These are phyloP conservation scores for Talaromyces sp. DNA, from an alignment of 2,329 filamentous ascomycete species.

Conservation along the genomic window DNA sequence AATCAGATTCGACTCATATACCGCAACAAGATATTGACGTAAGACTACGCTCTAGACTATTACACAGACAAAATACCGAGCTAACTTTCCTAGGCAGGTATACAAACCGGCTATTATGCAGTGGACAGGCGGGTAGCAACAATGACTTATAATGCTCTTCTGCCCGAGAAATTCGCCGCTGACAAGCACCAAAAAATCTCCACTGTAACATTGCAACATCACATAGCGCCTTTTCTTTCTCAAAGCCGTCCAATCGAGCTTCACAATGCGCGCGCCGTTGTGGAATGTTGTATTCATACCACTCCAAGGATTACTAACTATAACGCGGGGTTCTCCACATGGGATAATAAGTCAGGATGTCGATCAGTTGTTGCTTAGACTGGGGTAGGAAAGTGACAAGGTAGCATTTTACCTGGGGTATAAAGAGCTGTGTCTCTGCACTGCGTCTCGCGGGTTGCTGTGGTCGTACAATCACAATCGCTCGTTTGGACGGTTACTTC, in stretches of 20 bases:
- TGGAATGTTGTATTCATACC: conserved; percentile 9
- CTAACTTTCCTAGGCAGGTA: neutral
- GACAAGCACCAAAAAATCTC: neutral
- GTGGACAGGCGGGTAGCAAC: neutral
- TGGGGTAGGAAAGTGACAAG: neutral
- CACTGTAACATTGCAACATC: neutral
- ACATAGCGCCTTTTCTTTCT: neutral
- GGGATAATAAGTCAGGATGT: neutral
- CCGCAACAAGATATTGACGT: too few species aligned
- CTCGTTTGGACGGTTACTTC: neutral
- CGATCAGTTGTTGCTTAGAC: neutral
- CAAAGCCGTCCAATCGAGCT: neutral
- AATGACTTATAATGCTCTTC: neutral
- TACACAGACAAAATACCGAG: neutral
- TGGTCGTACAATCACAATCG: neutral
- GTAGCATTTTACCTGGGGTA: neutral
- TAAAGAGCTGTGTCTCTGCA: neutral
- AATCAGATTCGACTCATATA: too few species aligned
- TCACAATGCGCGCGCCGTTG: neutral
- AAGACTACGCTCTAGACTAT: too few species aligned
- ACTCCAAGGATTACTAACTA: neutral
- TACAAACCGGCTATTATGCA: neutral
- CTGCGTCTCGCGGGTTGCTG: neutral
- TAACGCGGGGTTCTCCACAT: conserved; percentile 7
- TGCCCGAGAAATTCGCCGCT: neutral